Evolutionary conservation across 306 rosid genomes (phyloP), one percentile per base, ranked within the genome.

Genomic region (Begonia masoniana): DNA sequence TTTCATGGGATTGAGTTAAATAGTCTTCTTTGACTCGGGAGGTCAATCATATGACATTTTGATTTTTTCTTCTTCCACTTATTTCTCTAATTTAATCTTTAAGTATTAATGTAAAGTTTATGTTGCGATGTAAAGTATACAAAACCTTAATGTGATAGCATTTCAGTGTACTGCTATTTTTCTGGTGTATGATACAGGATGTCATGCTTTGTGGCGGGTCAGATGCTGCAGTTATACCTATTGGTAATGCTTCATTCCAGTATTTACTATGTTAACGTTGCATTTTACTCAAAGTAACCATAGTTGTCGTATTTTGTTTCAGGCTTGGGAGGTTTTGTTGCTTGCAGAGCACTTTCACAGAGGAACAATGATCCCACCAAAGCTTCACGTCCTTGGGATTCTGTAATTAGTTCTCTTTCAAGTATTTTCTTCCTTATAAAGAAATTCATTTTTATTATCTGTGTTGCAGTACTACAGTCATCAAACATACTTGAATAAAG

Each of bases 331-430:
- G 97, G 97, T 49, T 85, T 85, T 65, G 95, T 85, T 65, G 95
- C 94, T 50, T 89, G 95, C 73, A 80, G 81, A 65, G 93, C 97
- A 43, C 95, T 85, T 66, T 89, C 97, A 41, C 85, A 82, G 58
- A 77, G 88, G 56, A 89, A 89, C 55, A 57, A 64, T 13, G 94
- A 89, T 74, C 97, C 95, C 36, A 60, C 95, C 17, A 89, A 78
- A 74, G 95, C 97, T 47, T 89, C 97, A 21, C 83, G 97, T 61
- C 97, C 97, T 62, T 89, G 97, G 97, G 97, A 89, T 74, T 71
- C 49, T 66, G 97, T 88, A 79, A 74, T 71, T 31, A 5, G 39
- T 31, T 31, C 39, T 31, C 39, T 31, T 31, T 31, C 39, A 31
- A 31, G 39, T 31, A 31, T 31, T 31, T 31, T 31, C 39, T 31